A percentile compares a stretch with the other conserved stretches of the same genome.
phyloP scores from a whole-genome alignment of 2,329 filamentous ascomycete genomes.

The Aspergillus pseudotamarii region DNA sequence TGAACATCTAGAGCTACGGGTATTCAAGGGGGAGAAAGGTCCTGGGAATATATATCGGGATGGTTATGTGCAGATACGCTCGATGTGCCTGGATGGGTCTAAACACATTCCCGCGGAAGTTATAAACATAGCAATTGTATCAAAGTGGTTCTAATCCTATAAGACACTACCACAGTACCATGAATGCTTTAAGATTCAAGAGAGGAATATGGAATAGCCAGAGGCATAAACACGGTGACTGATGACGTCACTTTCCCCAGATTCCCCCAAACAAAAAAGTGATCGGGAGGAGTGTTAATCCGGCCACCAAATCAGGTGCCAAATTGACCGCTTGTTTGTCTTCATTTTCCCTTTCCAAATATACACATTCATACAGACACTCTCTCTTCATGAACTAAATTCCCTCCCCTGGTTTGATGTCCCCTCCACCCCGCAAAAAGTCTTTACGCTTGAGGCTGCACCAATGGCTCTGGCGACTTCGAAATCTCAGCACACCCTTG shows the following conservation, averaged over 20 bases:
- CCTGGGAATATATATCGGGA: too few species aligned
- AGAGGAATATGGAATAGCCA: neutral
- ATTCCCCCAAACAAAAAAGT: neutral
- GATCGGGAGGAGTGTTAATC: neutral
- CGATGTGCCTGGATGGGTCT: too few species aligned
- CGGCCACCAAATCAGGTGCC: neutral
- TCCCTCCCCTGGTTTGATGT: neutral
- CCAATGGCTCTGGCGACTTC: constrained; percentile 14
- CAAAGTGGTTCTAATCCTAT: too few species aligned
- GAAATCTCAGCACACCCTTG: constrained; percentile 22
- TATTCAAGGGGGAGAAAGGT: too few species aligned
- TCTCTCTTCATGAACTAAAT: neutral
- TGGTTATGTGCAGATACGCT: too few species aligned
- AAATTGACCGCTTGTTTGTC: constrained; percentile 2
- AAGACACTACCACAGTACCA: too few species aligned
- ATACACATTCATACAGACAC: too few species aligned
- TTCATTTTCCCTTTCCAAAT: neutral
- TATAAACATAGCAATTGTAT: too few species aligned
- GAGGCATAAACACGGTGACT: neutral
- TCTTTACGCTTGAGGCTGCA: constrained; percentile 2
- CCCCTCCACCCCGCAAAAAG: neutral
- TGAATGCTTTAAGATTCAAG: too few species aligned
- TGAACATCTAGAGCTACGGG: too few species aligned
- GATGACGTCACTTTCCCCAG: neutral
- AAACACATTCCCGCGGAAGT: too few species aligned